Evolutionary conservation across 1,284 basidiomycete species (phyloP), one percentile per base, ranked within the genome.

Genomic region (Lentinus polychrous): DNA sequence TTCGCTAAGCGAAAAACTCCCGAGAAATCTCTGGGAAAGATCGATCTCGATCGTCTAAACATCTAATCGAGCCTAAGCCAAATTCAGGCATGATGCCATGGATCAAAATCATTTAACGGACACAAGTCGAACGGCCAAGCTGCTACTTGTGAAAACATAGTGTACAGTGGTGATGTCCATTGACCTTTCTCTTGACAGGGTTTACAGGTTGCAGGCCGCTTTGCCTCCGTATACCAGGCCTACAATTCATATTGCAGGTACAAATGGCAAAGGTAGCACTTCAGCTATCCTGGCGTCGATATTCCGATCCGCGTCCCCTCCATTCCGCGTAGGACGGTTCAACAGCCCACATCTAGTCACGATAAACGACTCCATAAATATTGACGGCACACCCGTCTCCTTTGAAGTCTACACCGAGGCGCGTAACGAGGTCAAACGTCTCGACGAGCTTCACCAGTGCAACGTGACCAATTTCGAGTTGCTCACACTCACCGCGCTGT

Each of bases 261-360:
- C 96, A 0, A 99, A 99, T 67, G 95, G 95, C 24, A 99, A 99
- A 67, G 96, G 96, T 23, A 94, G 88, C 51, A 91, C 94, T 8
- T 86, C 91, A 7, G 85, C 87, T 1, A 73, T 94, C 45, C 69
- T 97, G 11, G 81, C 91, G 3, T 88, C 87, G 15, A 84, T 93
- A 54, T 68, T 98, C 12, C 62, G 62, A 1, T 63, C 72, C 8
- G 76, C 83, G 0, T 71, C 72, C 0, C 67, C 86, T 38, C 70
- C 72, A 5, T 79, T 86, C 8, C 71, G 73, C 12, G 80, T 91
- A 2, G 95, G 89, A 2, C 77, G 90, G 27, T 99, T 93, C 75
- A 98, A 95, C 66, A 91, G 84, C 55, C 96, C 96, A 0, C 94
- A 98, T 64, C 82, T 99, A 5, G 66, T 94, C 49, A 76, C 83